A percentile compares a stretch with the other conserved stretches of the same genome.
Evolutionary conservation across 805 yeast genomes (phyloP).

Genomic region (Kuraishia capsulata): DNA sequence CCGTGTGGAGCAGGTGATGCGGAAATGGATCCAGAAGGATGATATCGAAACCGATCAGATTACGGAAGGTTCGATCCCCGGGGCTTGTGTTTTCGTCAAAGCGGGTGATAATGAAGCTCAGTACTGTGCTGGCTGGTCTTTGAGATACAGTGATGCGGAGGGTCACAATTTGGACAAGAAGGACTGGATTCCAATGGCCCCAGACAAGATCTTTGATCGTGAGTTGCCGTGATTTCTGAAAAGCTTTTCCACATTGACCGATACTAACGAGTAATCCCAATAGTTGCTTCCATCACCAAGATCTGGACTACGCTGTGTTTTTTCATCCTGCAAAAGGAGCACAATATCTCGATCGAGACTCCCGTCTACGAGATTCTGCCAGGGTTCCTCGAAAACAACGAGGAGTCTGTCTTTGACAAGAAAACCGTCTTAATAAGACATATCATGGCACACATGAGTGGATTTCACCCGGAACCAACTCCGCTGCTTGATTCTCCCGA

Average conservation of each 20-base stretch:
- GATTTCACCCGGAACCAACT: background rate
- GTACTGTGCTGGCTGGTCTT: background rate
- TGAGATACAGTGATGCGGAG: background rate
- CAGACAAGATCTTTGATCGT: constrained; percentile 1
- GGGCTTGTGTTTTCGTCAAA: background rate
- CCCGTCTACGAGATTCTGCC: background rate
- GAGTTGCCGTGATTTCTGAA: background rate
- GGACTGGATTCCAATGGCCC: constrained; percentile 1
- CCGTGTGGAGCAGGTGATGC: background rate
- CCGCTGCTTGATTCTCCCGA: background rate
- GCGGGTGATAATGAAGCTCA: background rate
- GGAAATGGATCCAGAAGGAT: background rate
- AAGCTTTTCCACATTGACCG: background rate
- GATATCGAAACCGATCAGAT: background rate
- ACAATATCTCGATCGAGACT: background rate
- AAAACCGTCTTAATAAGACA: background rate
- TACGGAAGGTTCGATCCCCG: background rate
- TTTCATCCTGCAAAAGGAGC: background rate
- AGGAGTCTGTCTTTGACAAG: background rate
- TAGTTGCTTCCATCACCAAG: constrained; percentile 1
- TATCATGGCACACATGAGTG: background rate
- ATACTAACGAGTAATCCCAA: background rate
- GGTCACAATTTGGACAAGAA: background rate
- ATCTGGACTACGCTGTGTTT: background rate
- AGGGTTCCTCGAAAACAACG: background rate